Evolutionary conservation across 495 filamentous ascomycete species (phyloP).

Genomic region (Penicillium roqueforti): DNA sequence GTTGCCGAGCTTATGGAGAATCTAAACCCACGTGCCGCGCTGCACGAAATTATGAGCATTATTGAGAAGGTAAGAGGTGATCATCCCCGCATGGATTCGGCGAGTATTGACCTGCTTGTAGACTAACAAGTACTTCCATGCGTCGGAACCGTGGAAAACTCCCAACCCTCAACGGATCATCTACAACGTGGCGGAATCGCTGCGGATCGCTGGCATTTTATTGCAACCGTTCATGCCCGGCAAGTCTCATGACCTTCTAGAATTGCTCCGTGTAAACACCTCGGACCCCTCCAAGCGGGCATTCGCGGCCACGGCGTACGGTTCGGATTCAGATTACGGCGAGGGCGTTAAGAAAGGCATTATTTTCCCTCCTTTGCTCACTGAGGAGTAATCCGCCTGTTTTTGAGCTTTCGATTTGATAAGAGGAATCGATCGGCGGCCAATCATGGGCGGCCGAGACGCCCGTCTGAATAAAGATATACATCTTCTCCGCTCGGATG

Average conservation of each 20-base stretch:
- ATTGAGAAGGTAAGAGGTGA: slow-evolving; percentile 48
- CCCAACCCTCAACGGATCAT: slow-evolving; percentile 51
- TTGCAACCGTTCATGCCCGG: slow-evolving; percentile 87
- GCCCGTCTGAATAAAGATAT: slow-evolving; percentile 20
- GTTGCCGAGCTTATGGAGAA: slow-evolving; percentile 58
- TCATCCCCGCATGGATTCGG: slow-evolving; percentile 11
- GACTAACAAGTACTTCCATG: slow-evolving; percentile 68
- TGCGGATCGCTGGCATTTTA: slow-evolving; percentile 77
- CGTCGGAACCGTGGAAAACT: slow-evolving; percentile 54
- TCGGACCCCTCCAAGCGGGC: slow-evolving; percentile 45
- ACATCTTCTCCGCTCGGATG: slow-evolving; percentile 23
- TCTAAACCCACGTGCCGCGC: slow-evolving; percentile 58
- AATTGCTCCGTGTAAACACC: slow-evolving; percentile 67
- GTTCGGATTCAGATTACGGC: slow-evolving; percentile 68
- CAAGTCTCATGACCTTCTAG: slow-evolving; percentile 70
- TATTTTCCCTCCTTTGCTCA: slow-evolving; percentile 54
- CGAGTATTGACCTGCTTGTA: slow-evolving; percentile 29
- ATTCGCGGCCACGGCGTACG: slow-evolving; percentile 51
- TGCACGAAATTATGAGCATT: slow-evolving; percentile 62
- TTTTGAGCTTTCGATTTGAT: slow-evolving; percentile 29
- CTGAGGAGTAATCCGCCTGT: slow-evolving; percentile 36
- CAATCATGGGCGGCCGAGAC: slow-evolving; percentile 19
- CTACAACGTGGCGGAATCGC: slow-evolving; percentile 68
- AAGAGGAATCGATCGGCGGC: slow-evolving; percentile 24
- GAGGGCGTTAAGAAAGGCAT: slow-evolving; percentile 43